Base-by-base conservation (phyloP, 371 early-diverging fungal genomes). In the Thermomucor indicae-seudaticae region DNA sequence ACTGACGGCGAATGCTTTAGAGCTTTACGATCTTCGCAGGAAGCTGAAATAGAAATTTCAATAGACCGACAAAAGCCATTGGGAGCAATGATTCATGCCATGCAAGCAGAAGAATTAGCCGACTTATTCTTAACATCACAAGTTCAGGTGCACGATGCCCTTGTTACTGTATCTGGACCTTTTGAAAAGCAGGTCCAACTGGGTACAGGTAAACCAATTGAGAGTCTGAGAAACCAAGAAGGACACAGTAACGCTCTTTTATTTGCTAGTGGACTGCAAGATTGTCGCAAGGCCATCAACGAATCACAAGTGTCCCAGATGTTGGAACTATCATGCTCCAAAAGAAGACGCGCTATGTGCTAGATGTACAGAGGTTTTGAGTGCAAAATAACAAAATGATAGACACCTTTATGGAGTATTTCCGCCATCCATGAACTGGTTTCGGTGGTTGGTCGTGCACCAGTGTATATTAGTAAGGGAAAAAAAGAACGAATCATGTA, bases 1-100 rank as follows among this genome's bases (percentile, higher is more conserved):
- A n/a, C 19, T 19, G 35, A 3, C 28, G 37, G n/a, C 35, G n/a
- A 16, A 11, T 50, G 41, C 11, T 29, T 43, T 49, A 75, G 75
- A 41, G 57, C 59, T 17, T 68, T 83, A 22, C 70, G 80, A n/a
- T 67, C 78, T 3, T 83, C 83, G 4, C 72, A 79, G 44, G 80
- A 83, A 55, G 83, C 80, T 0, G 61, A 62, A 1, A 47, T 83
- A 7, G 70, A 72, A 42, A 51, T 83, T 20, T 57, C 53, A 12
- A 22, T 79, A 6, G 44, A 63, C 25, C 34, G 37, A 0, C 14
- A 55, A n/a, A 46, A 55, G 3, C 41, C 28, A 25, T 35, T 54
- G 4, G 53, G 49, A 1, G 11, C 57, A 20, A n/a, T 58, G 10
- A 24, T 82, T 6, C 46, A 59, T 4, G 49, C 55, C 3, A 47